Evolutionary conservation across 352 stramenopile species (phyloP).

Genomic region (Pythium rhizo-oryzae): DNA sequence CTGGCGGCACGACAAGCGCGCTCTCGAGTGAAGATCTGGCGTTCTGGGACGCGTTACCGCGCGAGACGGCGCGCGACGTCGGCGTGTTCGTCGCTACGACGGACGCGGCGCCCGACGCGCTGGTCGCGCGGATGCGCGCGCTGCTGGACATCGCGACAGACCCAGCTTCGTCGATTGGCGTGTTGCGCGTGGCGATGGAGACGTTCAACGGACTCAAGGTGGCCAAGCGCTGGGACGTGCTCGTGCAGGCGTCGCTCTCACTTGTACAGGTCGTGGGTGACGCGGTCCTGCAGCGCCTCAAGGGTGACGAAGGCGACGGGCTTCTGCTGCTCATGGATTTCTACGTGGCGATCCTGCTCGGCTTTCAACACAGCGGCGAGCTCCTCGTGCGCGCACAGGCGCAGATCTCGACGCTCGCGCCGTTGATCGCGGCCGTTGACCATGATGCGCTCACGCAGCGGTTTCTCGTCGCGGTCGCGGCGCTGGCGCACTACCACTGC

Average conservation of each 20-base stretch:
- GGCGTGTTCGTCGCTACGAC: slow-evolving; percentile 67
- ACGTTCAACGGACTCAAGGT: slow-evolving; percentile 72
- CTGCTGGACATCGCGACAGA: slow-evolving; percentile 30
- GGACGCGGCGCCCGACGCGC: slow-evolving; percentile 35
- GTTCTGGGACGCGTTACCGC: slow-evolving; percentile 54
- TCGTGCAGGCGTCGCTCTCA: slow-evolving; percentile 42
- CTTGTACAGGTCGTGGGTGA: slow-evolving; percentile 47
- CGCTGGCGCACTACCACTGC: slow-evolving; percentile 65
- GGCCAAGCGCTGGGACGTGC: slow-evolving; percentile 71
- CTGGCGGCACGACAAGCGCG: slow-evolving; percentile 3
- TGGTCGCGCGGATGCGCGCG: slow-evolving; percentile 43
- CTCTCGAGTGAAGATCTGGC: slow-evolving; percentile 45
- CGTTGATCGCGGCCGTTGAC: slow-evolving; percentile 41
- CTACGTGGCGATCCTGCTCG: slow-evolving; percentile 69
- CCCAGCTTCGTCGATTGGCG: slow-evolving; percentile 21
- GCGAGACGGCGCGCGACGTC: slow-evolving; percentile 50
- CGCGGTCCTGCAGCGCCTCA: slow-evolving; percentile 21
- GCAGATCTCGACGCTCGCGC: slow-evolving; percentile 48
- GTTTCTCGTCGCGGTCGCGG: slow-evolving; percentile 47
- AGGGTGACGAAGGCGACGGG: slow-evolving; percentile 34
- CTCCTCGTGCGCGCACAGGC: slow-evolving; percentile 49
- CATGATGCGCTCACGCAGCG: slow-evolving; percentile 16
- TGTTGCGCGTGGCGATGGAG: slow-evolving; percentile 58
- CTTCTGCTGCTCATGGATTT: slow-evolving; percentile 39
- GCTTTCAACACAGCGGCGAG: slow-evolving; percentile 75